Evolutionary conservation across 768 basidiomycete species (phyloP), one percentile per base, ranked within the genome.

Genomic region (Trametes cinnabarina): DNA sequence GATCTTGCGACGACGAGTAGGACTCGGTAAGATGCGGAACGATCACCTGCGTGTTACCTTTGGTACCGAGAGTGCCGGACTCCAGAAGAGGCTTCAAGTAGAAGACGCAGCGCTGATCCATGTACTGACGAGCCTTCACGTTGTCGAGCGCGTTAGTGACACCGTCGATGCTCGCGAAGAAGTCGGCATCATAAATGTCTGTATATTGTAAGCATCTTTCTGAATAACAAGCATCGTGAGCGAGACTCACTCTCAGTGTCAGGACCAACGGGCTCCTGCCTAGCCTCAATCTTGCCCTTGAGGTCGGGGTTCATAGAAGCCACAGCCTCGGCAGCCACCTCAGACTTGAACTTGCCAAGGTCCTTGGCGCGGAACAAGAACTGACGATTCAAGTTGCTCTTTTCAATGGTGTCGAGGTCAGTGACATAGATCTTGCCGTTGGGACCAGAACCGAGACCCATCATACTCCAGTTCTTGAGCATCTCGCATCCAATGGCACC

Each of bases 401-500:
- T 99, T 78, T 99, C 97, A 70, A 99, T 99, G 28, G 95, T 98
- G 72, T 99, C 97, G 66, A 99, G 74, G 72, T 99, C 97, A 5
- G 97, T 98, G 55, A 98, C 92, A 66, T 95, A 86, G 55, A 99
- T 91, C 50, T 80, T 74, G 10, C 92, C 97, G 40, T 85, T 79
- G 15, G 82, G 77, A 11, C 92, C 92, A 28, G 87, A 82, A 7
- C 84, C 95, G 44, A 99, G 77, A 60, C 97, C 97, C 82, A 98
- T 96, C 93, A 98, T 91, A 63, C 92, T 90, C 97, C 97, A 99
- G 74, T 98, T 99, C 80, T 99, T 99, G 67, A 99, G 76, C 97
- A 98, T 98, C 76, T 99, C 97, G 69, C 97, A 99, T 19, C 97
- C 97, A 70, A 99, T 98, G 34, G 97, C 97, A 43, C 97, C 97